Evolutionary conservation across 1,284 basidiomycete genomes (phyloP), one percentile per base, ranked within the genome.

Genomic region (Austroboletus niveus): DNA sequence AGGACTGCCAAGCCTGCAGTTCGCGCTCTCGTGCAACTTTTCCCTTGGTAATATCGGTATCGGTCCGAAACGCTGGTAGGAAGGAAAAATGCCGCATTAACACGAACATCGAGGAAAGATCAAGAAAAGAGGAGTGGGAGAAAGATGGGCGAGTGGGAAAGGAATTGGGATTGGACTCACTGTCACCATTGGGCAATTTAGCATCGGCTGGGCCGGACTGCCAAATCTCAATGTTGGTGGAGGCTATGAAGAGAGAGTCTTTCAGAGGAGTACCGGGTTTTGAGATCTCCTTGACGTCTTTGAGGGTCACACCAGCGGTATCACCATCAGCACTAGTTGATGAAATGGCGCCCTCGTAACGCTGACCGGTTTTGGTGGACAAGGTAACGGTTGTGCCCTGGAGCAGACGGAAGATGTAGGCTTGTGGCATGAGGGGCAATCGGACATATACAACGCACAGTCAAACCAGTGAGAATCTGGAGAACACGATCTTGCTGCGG

Each of bases 1-100:
- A 63, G 30, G 80, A 65, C 47, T 82, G 77, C 94, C 94, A 96
- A 8, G 88, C 86, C 66, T 93, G 85, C 42, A 96, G 75, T 62
- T 93, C 92, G 49, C 92, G 87, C 62, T 92, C 89, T 45, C 82
- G 81, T 14, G 75, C 68, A n/a, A 59, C 61, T 17, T 69, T 69
- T 58, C 76, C 79, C 58, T 79, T 79, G 59, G 83, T 85, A 62
- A 97, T 96, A 61, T 96, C 94, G 17, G 83, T 77, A 67, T 97
- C 94, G 29, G 92, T 97, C 59, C 89, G 82, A 79, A 97, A 95
- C 35, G 81, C 92, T 89, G 55, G 30, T 20, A 53, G 20, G 40
- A 36, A 14, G 17, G 15, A 51, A 63, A 50, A 17, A 49, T 42
- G 22, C 29, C 15, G 35, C 32, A 57, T 69, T 29, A 67, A 53